Percentiles rank a stretch among this genome's conserved stretches.
Evolutionary conservation across 805 yeast genomes (phyloP).

Genomic region (Brettanomyces bruxellensis): DNA sequence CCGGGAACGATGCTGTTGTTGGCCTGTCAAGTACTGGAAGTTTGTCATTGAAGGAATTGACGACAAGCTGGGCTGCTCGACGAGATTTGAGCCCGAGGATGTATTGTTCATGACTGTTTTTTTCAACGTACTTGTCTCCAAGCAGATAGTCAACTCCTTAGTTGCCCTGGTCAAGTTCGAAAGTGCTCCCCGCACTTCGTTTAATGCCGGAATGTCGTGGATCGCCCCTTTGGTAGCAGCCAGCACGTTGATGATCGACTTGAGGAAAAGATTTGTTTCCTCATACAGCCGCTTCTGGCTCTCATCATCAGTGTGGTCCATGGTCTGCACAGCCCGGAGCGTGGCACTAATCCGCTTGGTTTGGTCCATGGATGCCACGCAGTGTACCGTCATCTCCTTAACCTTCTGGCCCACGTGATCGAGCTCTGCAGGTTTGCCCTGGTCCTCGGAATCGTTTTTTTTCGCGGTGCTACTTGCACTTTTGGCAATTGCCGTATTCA

Average conservation of each 20-base stretch:
- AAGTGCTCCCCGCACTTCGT: constrained; percentile 71
- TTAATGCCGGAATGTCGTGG: constrained; percentile 69
- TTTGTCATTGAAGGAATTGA: constrained; percentile 28
- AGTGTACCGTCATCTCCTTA: constrained; percentile 67
- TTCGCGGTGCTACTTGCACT: constrained; percentile 48
- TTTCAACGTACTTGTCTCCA: constrained; percentile 55
- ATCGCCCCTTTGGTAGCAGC: constrained; percentile 78
- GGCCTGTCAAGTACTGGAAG: constrained; percentile 9
- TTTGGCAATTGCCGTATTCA: constrained; percentile 58
- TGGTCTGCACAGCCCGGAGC: constrained; percentile 36
- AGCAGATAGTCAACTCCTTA: constrained; percentile 81
- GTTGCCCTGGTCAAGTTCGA: constrained; percentile 80
- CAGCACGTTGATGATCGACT: constrained; percentile 73
- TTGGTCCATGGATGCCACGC: constrained; percentile 75
- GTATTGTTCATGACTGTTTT: constrained; percentile 17
- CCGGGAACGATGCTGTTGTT: background rate
- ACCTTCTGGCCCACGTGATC: constrained; percentile 48
- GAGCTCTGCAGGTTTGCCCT: constrained; percentile 4
- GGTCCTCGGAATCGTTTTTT: background rate
- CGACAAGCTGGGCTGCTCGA: constrained; percentile 27
- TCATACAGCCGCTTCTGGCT: constrained; percentile 74
- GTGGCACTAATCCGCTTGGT: constrained; percentile 56
- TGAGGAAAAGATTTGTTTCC: constrained; percentile 71
- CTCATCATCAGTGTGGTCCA: constrained; percentile 22
- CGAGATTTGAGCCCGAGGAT: constrained; percentile 9